Evolutionary conservation across 306 rosid species (phyloP).

Genomic region (Pachyrhizus erosus): DNA sequence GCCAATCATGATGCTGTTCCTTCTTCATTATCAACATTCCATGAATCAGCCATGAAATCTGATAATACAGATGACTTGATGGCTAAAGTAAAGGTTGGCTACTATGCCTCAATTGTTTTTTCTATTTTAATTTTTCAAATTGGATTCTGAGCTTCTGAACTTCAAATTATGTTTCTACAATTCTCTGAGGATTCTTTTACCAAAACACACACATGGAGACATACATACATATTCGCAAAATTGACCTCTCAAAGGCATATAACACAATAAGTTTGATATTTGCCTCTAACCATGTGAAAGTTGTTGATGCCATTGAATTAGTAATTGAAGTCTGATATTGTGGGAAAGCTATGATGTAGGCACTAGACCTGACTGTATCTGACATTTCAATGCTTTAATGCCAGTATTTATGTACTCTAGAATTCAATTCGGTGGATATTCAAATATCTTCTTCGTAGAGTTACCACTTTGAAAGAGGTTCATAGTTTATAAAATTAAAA

Average conservation of each 20-base stretch:
- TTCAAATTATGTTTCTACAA: conserved; percentile 2
- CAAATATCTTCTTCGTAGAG: not conserved
- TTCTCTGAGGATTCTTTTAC: not conserved
- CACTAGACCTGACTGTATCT: not conserved
- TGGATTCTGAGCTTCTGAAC: conserved; percentile 18
- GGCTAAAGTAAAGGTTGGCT: conserved; percentile 56
- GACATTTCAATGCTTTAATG: conserved; percentile 7
- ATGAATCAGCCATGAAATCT: conserved; percentile 43
- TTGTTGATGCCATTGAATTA: not conserved
- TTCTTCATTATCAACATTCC: conserved; percentile 41
- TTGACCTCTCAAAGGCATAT: not conserved
- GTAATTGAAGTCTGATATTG: not conserved
- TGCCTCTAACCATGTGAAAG: not conserved
- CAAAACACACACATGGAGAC: not conserved
- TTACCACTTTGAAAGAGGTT: not conserved
- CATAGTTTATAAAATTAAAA: not conserved
- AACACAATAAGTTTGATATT: conserved; percentile 6
- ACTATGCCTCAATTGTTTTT: not conserved
- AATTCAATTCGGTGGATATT: conserved; percentile 14
- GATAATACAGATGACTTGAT: conserved; percentile 40
- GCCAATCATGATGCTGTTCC: conserved; percentile 43
- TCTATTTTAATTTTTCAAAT: not conserved
- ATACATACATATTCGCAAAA: not conserved
- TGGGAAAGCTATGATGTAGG: not conserved
- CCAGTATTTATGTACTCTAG: not conserved